phyloP scores from a whole-genome alignment of 768 basidiomycete species.

The Tylopilus vinaceipallidus region DNA sequence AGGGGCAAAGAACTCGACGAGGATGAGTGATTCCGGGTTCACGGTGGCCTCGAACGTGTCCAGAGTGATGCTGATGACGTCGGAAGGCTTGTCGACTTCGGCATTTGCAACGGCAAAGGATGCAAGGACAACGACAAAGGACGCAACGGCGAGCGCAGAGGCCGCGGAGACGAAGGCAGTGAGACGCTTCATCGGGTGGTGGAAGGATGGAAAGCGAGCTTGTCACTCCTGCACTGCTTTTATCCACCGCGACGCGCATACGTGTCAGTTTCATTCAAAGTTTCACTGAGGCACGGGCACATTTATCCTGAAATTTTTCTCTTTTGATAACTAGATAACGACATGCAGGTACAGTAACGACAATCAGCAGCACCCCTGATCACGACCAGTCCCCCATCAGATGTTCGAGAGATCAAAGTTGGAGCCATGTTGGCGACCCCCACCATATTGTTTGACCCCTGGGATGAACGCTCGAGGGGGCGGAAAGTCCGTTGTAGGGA shows the following conservation, averaged over 20 bases:
- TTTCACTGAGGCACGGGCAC: too few relatives aligned
- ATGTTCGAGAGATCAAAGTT: slow-evolving; percentile 56
- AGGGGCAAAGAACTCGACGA: slow-evolving; percentile 95
- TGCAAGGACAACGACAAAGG: slow-evolving; percentile 50
- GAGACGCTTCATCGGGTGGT: slow-evolving; percentile 60
- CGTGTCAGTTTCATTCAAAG: slow-evolving; percentile 30
- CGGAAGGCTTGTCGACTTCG: slow-evolving; percentile 47
- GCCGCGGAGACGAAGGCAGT: slow-evolving; percentile 46
- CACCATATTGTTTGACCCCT: slow-evolving; percentile 53
- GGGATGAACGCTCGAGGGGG: slow-evolving; percentile 64
- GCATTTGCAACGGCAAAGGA: slow-evolving; percentile 50
- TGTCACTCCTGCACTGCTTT: slow-evolving; percentile 8
- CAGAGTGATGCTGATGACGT: slow-evolving; percentile 77
- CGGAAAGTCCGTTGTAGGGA: slow-evolving; percentile 77
- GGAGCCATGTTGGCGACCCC: slow-evolving; percentile 68
- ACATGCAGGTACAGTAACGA: not conserved
- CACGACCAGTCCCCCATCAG: slow-evolving; percentile 19
- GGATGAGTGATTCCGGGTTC: slow-evolving; percentile 64
- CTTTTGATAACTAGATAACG: not conserved
- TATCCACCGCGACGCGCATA: slow-evolving; percentile 27
- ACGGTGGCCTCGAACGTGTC: slow-evolving; percentile 68
- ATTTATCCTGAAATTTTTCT: too few relatives aligned
- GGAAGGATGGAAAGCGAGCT: not conserved
- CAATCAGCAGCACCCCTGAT: not conserved
- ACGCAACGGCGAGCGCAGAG: slow-evolving; percentile 52